phyloP scores from a whole-genome alignment of 73 alveolate species.

The Paramecium pentaurelia region DNA sequence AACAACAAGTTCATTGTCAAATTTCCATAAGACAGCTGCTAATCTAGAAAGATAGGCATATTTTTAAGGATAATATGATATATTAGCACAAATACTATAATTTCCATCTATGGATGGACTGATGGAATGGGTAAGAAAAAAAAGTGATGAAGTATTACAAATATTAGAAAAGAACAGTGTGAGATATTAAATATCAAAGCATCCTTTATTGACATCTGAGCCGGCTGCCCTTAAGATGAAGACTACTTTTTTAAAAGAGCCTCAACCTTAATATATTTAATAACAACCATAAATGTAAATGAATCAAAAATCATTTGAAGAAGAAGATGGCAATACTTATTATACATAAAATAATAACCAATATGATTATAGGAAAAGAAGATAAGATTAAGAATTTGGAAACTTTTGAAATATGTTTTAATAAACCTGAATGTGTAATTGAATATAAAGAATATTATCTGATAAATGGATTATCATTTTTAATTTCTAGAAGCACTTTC shows the following conservation, averaged over 20 bases:
- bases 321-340: constrained; percentile 61
- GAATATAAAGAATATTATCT: neutral
- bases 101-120: neutral
- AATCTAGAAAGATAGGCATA: neutral
- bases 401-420: neutral
- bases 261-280: constrained; percentile 75
- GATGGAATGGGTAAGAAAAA: neutral
- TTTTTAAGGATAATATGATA: neutral
- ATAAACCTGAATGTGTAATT: neutral
- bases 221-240: neutral
- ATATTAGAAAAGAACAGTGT: constrained; percentile 61
- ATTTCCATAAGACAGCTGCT: neutral
- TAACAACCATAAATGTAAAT: constrained; percentile 55
- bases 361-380: neutral
- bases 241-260: constrained; percentile 17
- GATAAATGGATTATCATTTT: neutral
- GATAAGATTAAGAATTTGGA: neutral
- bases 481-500: neutral
- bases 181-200: neutral
- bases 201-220: neutral
- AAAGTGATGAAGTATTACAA: neutral
- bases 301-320: constrained; percentile 77
- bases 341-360: neutral
- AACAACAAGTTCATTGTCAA: neutral
- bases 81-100: neutral